Percentiles rank a stretch among this genome's conserved stretches.
Conservation (phyloP, 441 rosid genomes). For the Bocquillonia castaneifolia region DNA sequence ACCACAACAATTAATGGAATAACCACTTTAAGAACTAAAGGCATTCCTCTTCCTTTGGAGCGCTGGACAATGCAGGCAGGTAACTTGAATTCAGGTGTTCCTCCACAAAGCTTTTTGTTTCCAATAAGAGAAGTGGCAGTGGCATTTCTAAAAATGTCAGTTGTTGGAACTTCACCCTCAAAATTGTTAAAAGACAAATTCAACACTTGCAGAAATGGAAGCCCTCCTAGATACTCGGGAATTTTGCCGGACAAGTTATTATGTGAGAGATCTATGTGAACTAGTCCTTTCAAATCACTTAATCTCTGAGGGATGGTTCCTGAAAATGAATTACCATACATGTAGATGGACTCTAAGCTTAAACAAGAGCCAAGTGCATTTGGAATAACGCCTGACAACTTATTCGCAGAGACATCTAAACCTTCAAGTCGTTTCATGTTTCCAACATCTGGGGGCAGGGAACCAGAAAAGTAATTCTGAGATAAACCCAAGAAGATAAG, state of each 20-base stretch:
- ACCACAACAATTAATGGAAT: neutral
- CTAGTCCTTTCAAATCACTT: constrained; percentile 22
- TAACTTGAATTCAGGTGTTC: constrained; percentile 15
- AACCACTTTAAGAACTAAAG: neutral
- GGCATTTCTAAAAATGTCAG: constrained; percentile 13
- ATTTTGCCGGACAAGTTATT: constrained; percentile 26
- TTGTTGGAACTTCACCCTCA: constrained; percentile 17
- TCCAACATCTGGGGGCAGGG: neutral
- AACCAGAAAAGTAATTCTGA: constrained; percentile 13
- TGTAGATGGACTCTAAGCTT: neutral
- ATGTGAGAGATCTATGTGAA: constrained; percentile 22
- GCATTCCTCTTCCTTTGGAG: neutral
- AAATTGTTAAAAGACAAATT: constrained; percentile 22
- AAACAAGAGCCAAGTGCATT: constrained; percentile 12
- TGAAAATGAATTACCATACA: constrained; percentile 20
- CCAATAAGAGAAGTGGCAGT: constrained; percentile 9
- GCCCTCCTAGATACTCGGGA: constrained; percentile 7
- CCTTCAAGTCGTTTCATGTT: neutral
- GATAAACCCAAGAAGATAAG: constrained; percentile 5
- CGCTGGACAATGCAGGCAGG: neutral
- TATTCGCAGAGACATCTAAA: constrained; percentile 11
- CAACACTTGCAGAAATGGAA: neutral
- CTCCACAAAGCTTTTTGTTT: constrained; percentile 29
- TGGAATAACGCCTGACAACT: constrained; percentile 24
- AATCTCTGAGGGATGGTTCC: constrained; percentile 28